Conservation (phyloP, 2,329 filamentous ascomycete species). For the Chaetomiaceae sp. region DNA sequence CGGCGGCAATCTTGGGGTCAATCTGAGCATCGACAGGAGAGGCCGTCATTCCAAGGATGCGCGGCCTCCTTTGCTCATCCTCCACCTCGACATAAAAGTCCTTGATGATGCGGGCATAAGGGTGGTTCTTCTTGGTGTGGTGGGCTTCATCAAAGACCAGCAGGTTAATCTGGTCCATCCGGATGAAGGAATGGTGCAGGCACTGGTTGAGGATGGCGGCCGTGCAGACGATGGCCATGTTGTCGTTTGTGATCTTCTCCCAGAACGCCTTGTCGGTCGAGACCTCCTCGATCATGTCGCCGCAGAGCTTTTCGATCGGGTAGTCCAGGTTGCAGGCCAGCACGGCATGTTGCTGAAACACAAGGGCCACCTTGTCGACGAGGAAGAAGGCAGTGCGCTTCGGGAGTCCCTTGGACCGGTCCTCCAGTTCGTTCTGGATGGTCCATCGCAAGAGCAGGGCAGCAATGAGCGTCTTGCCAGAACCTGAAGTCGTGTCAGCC, state of each 20-base stretch:
- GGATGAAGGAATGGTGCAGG: slow-evolving; percentile 72
- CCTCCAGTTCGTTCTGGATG: slow-evolving; percentile 71
- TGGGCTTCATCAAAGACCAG: slow-evolving; percentile 96
- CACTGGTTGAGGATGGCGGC: slow-evolving; percentile 80
- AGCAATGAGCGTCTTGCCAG: slow-evolving; percentile 94
- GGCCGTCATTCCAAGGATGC: slow-evolving; percentile 93
- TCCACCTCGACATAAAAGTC: slow-evolving; percentile 66
- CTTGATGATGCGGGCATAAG: slow-evolving; percentile 85
- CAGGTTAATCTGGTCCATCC: slow-evolving; percentile 79
- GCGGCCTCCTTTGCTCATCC: slow-evolving; percentile 53
- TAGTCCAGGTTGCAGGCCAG: slow-evolving; percentile 77
- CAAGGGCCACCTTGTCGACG: slow-evolving; percentile 83
- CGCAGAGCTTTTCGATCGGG: slow-evolving; percentile 68
- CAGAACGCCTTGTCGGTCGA: slow-evolving; percentile 43
- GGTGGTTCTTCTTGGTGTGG: slow-evolving; percentile 89
- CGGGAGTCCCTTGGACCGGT: slow-evolving; percentile 55
- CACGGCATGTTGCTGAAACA: slow-evolving; percentile 83
- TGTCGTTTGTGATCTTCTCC: slow-evolving; percentile 50
- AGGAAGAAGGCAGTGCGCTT: slow-evolving; percentile 79
- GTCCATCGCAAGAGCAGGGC: slow-evolving; percentile 75
- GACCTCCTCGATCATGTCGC: slow-evolving; percentile 52
- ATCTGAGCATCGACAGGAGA: slow-evolving; percentile 84
- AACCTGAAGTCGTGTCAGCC: slow-evolving; percentile 47
- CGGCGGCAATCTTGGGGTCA: slow-evolving; percentile 66
- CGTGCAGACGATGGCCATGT: slow-evolving; percentile 88